Evolutionary conservation across 129 eudicot species (phyloP).

Genomic region (Tagetes patula): DNA sequence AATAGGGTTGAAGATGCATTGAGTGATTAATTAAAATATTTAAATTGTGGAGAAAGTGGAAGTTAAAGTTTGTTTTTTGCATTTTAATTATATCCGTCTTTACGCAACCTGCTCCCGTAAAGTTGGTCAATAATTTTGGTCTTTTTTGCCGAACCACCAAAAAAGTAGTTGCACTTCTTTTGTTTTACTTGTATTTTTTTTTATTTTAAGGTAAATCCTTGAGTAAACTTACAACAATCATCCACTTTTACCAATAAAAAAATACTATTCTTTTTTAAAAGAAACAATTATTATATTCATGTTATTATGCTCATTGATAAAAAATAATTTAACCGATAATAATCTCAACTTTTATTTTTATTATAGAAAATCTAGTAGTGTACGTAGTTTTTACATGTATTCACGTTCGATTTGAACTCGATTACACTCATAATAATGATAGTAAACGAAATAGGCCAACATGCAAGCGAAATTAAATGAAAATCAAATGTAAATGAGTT

Average conservation of each 20-base stretch:
- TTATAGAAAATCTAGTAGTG: no score
- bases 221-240: slow-evolving; percentile 18
- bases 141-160: slow-evolving; percentile 25
- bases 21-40: background rate
- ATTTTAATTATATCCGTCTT: slow-evolving; percentile 12
- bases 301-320: no score
- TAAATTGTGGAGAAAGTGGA: slow-evolving; percentile 10
- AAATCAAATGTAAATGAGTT: no score
- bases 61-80: slow-evolving; percentile 20
- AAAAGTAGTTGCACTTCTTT: slow-evolving; percentile 32
- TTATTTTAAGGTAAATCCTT: slow-evolving; percentile 21
- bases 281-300: background rate
- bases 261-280: background rate
- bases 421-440: no score
- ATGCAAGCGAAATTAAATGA: no score
- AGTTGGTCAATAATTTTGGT: slow-evolving; percentile 25
- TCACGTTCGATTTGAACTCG: no score
- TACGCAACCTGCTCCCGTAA: slow-evolving; percentile 39
- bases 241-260: background rate
- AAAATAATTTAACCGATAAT: no score
- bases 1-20: background rate
- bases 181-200: slow-evolving; percentile 28
- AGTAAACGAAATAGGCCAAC: no score
- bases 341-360: no score
- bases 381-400: no score